Conservation (phyloP, 2,329 filamentous ascomycete genomes). For the Diaporthe sp. region DNA sequence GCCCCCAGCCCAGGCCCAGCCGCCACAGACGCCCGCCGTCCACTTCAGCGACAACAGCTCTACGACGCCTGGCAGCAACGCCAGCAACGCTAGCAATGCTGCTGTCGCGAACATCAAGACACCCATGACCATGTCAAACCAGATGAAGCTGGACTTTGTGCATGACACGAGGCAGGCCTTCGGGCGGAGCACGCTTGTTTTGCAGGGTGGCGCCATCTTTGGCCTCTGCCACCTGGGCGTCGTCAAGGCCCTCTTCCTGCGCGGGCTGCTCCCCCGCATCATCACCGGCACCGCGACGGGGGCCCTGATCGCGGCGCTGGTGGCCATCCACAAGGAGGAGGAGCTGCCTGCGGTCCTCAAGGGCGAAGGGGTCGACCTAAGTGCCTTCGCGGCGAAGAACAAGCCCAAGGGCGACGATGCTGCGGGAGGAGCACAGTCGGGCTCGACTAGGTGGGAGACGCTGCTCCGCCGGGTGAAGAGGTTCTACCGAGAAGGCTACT, state of each 20-base stretch:
- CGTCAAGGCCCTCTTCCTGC: constrained; percentile 86
- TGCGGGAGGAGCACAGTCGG: constrained; percentile 51
- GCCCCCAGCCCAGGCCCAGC: neutral
- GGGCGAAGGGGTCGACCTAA: constrained; percentile 85
- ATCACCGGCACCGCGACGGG: constrained; percentile 93
- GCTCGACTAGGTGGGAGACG: constrained; percentile 67
- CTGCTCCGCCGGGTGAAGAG: constrained; percentile 76
- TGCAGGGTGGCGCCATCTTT: constrained; percentile 93
- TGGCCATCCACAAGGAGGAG: constrained; percentile 88
- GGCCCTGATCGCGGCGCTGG: constrained; percentile 88
- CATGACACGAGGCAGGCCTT: constrained; percentile 91
- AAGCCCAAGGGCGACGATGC: constrained; percentile 47
- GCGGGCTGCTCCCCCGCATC: constrained; percentile 87
- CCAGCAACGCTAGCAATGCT: constrained; percentile 17
- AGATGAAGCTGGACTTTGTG: constrained; percentile 82
- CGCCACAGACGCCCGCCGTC: constrained; percentile 33
- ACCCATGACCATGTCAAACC: constrained; percentile 47
- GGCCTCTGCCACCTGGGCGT: constrained; percentile 92
- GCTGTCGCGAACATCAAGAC: constrained; percentile 26
- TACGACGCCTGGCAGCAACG: constrained; percentile 32
- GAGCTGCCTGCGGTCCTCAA: constrained; percentile 84
- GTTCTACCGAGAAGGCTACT: constrained; percentile 83
- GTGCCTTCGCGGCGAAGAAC: constrained; percentile 74
- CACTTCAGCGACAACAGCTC: constrained; percentile 39
- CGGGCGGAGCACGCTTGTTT: constrained; percentile 85